Evolutionary conservation across 225 moss, liverwort and hornwort species (phyloP), one percentile per base, ranked within the genome.

Genomic region (Ulota crispa): DNA sequence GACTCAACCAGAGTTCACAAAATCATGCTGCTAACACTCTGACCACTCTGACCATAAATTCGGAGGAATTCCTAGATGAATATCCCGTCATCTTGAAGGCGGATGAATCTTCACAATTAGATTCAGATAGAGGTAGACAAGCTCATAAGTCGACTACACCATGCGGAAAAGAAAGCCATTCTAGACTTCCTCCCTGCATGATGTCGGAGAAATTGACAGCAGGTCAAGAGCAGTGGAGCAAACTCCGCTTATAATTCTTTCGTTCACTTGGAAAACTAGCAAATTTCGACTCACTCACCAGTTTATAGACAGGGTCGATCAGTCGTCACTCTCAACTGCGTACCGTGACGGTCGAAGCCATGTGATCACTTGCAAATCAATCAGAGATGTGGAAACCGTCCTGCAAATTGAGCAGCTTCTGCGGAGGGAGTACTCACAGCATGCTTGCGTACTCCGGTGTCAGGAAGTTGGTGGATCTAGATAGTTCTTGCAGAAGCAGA

Each of bases 371-470:
- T 77, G 71, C 60, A 41, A 72, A 68, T 60, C 53, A 62, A 74
- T 82, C 80, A 77, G 83, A 43, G 80, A 83, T 77, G 80, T 80
- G 36, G 77, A 87, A 80, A 31, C 43, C 43, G 50, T 72, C 71
- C 50, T 79, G 70, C 79, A 15, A 59, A 60, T 60, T 43, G 41
- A 59, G 79, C 31, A 43, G 31, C 18, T 70, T 24, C 24, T 45
- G 42, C 68, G 5, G 55, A 66, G 56, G 13, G 57, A 54, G 15
- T 14, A 53, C 41, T 52, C 52, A 31, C 30, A 55, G 28, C 68
- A 50, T 20, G 68, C 68, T 63, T 36, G 37, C 30, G 5, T 14
- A 8, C 28, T 36, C 28, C 7, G 39, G 53, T 73, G 64, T 14
- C 77, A 68, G 36, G 6, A 23, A 70, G 45, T 68, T 27, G 15